Evolutionary conservation across 2,329 filamentous ascomycete genomes (phyloP).

Genomic region (Bisporella sp.): DNA sequence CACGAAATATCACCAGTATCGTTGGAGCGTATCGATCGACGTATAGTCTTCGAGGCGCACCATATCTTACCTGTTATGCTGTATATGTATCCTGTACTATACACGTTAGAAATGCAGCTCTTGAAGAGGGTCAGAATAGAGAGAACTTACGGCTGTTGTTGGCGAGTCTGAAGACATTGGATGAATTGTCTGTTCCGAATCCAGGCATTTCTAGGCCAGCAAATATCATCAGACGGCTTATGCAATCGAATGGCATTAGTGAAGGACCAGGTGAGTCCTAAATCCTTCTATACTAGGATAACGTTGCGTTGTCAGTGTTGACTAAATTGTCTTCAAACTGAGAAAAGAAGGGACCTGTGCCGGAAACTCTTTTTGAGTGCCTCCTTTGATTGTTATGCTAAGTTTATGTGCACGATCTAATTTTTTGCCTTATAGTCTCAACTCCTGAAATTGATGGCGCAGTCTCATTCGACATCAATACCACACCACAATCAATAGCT

Average conservation of each 20-base stretch:
- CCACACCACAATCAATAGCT: not conserved
- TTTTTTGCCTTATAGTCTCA: not conserved
- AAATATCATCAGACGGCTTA: conserved; percentile 4
- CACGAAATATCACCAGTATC: conserved; percentile 31
- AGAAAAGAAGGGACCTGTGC: not conserved
- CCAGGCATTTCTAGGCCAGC: conserved; percentile 16
- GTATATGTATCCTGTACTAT: conserved; percentile 36
- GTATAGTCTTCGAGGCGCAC: conserved; percentile 33
- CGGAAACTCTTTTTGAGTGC: not conserved
- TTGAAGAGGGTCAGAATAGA: conserved; percentile 14
- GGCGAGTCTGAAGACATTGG: conserved; percentile 25
- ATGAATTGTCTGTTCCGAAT: conserved; percentile 27
- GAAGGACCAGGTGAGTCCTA: not conserved
- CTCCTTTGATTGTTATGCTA: not conserved
- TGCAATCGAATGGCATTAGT: not conserved
- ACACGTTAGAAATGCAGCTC: conserved; percentile 32
- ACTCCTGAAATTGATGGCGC: not conserved
- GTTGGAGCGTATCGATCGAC: conserved; percentile 29
- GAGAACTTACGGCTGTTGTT: conserved; percentile 22
- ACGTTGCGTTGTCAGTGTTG: not conserved
- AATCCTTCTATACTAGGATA: not conserved
- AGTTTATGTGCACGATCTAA: not conserved
- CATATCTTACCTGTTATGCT: conserved; percentile 36
- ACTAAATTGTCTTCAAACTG: not conserved
- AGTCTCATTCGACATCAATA: not conserved